Conservation (phyloP, 2,329 filamentous ascomycete genomes). For the Trichoderma arundinaceum region DNA sequence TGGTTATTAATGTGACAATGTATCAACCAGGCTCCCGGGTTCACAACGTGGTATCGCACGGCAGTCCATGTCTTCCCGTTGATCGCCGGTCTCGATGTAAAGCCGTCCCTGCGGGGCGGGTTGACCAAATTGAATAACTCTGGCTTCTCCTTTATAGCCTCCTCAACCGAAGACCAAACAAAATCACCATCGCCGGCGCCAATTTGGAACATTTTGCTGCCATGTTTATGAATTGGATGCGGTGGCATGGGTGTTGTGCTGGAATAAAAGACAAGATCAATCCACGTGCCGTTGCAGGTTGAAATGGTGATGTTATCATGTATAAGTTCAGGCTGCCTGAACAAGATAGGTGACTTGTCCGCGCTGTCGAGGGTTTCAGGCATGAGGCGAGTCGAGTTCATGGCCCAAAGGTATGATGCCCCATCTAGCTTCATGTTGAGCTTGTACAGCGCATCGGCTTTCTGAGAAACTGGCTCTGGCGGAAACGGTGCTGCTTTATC, state of each 20-base stretch:
- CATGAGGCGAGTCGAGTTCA: constrained; percentile 54
- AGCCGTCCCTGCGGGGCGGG: constrained; percentile 58
- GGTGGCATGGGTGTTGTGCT: constrained; percentile 52
- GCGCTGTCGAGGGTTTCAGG: constrained; percentile 44
- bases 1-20: constrained; percentile 64
- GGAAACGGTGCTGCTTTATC: constrained; percentile 54
- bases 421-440: constrained; percentile 49
- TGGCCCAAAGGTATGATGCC: constrained; percentile 58
- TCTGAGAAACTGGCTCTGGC: constrained; percentile 48
- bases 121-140: constrained; percentile 61
- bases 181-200: constrained; percentile 58
- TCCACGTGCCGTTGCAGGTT: constrained; percentile 56
- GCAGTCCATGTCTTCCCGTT: constrained; percentile 50
- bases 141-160: constrained; percentile 55
- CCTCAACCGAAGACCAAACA: constrained; percentile 58
- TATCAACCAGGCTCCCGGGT: constrained; percentile 60
- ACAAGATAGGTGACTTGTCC: constrained; percentile 51
- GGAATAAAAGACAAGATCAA: constrained; percentile 60
- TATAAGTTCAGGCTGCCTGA: constrained; percentile 47
- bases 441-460: constrained; percentile 54
- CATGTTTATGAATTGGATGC: constrained; percentile 70
- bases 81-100: constrained; percentile 38
- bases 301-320: constrained; percentile 55
- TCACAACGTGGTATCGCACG: constrained; percentile 58
- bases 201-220: constrained; percentile 63